Percentiles rank a stretch among this genome's conserved stretches.
phyloP scores from a whole-genome alignment of 2,329 filamentous ascomycete species.

The Xylariaceae sp. region DNA sequence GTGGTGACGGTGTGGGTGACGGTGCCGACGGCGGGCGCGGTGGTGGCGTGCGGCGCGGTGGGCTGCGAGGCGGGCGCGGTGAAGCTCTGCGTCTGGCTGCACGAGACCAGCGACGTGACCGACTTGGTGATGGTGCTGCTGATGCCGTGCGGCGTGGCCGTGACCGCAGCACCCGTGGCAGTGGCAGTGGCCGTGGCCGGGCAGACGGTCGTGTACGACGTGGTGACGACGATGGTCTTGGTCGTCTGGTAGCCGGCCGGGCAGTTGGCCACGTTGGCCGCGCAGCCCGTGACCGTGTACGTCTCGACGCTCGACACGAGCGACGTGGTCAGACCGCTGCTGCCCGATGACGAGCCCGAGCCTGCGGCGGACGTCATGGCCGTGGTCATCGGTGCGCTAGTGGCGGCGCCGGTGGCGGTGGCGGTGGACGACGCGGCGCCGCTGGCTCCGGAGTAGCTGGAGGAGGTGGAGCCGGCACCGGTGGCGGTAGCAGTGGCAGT shows the following conservation, averaged over 20 bases:
- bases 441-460: constrained; percentile 3
- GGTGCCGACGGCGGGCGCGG: constrained; percentile 6
- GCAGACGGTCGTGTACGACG: constrained; percentile 25
- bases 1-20: constrained; percentile 3
- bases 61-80: constrained; percentile 14
- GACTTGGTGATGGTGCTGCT: constrained; percentile 16
- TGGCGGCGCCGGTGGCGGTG: neutral
- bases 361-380: constrained; percentile 4
- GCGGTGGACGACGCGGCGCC: neutral
- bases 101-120: constrained; percentile 18
- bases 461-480: neutral
- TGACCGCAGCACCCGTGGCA: too few relatives aligned
- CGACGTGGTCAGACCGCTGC: constrained; percentile 12
- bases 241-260: constrained; percentile 28
- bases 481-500: constrained; percentile 2
- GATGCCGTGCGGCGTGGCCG: constrained; percentile 12
- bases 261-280: constrained; percentile 31
- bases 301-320: constrained; percentile 16
- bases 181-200: constrained; percentile 16
- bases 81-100: constrained; percentile 19
- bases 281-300: constrained; percentile 30
- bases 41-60: constrained; percentile 10
- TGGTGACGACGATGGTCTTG: constrained; percentile 25
- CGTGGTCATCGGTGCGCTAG: constrained; percentile 1
- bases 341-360: too few relatives aligned